phyloP scores from a whole-genome alignment of 1,284 basidiomycete genomes.

The Thecaphora thlaspeos region DNA sequence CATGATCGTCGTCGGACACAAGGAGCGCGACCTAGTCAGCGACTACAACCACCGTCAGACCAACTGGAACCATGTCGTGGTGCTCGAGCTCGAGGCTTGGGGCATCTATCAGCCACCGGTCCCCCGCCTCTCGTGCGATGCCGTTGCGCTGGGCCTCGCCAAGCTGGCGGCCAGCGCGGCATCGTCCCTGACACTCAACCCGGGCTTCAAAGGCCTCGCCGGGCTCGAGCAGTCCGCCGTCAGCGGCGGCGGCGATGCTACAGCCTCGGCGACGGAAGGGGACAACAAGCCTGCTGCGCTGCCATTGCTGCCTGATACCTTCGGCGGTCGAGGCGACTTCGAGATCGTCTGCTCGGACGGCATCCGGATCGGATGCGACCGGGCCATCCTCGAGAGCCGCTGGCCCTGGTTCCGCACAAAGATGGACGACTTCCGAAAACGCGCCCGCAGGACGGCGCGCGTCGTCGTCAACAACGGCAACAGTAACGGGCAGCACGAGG shows the following conservation, averaged over 20 bases:
- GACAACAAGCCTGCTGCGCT: not conserved
- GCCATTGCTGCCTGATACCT: not conserved
- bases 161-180: slow-evolving; percentile 37
- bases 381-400: slow-evolving; percentile 75
- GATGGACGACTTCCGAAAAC: slow-evolving; percentile 42
- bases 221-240: slow-evolving; percentile 3
- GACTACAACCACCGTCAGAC: slow-evolving; percentile 56
- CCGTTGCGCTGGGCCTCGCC: slow-evolving; percentile 41
- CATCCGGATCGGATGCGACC: slow-evolving; percentile 74
- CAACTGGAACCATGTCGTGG: slow-evolving; percentile 50
- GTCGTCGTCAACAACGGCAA: slow-evolving; percentile 14
- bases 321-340: slow-evolving; percentile 66
- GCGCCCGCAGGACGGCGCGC: slow-evolving; percentile 28
- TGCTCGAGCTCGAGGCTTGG: slow-evolving; percentile 51
- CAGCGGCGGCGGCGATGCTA: no score
- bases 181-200: slow-evolving; percentile 19
- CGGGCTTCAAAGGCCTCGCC: slow-evolving; percentile 3
- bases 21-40: slow-evolving; percentile 47
- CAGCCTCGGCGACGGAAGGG: no score
- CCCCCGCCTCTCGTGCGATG: slow-evolving; percentile 24
- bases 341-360: slow-evolving; percentile 89
- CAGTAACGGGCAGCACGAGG: slow-evolving; percentile 3
- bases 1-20: slow-evolving; percentile 46
- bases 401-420: slow-evolving; percentile 92
- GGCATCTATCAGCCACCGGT: slow-evolving; percentile 49